Percentiles rank a stretch among this genome's conserved stretches.
Evolutionary conservation across 441 rosid genomes (phyloP).

Genomic region (Codiaeum variegatum): DNA sequence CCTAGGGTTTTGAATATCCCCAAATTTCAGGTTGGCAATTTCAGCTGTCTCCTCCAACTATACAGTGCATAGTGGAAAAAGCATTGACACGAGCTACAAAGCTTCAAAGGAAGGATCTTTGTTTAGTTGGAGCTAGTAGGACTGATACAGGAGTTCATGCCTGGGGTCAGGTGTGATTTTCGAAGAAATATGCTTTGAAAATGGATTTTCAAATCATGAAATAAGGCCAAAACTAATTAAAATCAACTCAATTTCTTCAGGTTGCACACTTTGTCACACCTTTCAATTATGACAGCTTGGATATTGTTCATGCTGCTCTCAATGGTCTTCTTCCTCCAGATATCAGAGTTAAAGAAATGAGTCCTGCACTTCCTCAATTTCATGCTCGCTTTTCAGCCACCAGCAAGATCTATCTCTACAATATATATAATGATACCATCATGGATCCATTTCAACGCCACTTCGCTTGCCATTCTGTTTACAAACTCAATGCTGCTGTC

Average conservation of each 20-base stretch:
- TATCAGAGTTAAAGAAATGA: constrained; percentile 72
- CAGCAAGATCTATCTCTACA: constrained; percentile 75
- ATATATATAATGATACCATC: constrained; percentile 61
- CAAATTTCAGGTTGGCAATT: constrained; percentile 74
- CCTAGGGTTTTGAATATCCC: not conserved
- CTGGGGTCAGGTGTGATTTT: constrained; percentile 77
- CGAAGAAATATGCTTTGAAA: too few species aligned
- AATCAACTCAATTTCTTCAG: constrained; percentile 37
- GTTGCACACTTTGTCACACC: constrained; percentile 92
- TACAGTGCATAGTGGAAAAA: constrained; percentile 68
- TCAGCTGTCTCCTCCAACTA: constrained; percentile 79
- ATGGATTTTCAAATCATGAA: too few species aligned
- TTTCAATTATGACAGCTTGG: constrained; percentile 67
- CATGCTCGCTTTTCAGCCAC: constrained; percentile 80
- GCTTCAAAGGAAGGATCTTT: constrained; percentile 60
- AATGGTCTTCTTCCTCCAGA: constrained; percentile 84
- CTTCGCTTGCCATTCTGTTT: constrained; percentile 54
- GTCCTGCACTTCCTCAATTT: constrained; percentile 68
- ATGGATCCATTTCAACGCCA: constrained; percentile 82
- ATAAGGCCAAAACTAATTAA: not conserved
- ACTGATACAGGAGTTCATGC: constrained; percentile 96
- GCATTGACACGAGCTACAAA: constrained; percentile 64
- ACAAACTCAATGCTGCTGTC: constrained; percentile 51
- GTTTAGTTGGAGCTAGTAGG: constrained; percentile 77
- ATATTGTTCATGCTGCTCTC: constrained; percentile 65